Base-by-base conservation (phyloP, 352 stramenopile genomes). In the Peronospora farinosa region DNA sequence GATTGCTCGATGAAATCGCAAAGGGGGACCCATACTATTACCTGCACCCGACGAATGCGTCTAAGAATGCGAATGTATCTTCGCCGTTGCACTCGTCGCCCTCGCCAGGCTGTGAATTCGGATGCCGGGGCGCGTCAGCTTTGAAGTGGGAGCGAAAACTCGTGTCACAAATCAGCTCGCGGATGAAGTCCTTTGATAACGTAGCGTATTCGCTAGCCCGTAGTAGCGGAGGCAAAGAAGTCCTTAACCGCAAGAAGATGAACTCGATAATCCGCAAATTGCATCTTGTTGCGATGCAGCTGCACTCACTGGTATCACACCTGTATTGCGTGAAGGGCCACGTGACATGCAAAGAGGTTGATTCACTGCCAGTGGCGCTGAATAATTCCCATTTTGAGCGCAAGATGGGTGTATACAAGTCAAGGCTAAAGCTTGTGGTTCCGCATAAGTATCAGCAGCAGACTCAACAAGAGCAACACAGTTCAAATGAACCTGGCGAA, bases 181-280 rank as follows among this genome's bases (percentile, higher is more conserved):
- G 78, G 15, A 89, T 89, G 75, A 89, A 86, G 35, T 80, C 69
- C 35, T 89, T 89, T 25, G 78, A 89, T 45, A 81, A 73, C 7
- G 54, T 84, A 17, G 78, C 78, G 7, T 89, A 89, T 49, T 81
- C 75, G 5, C 62, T 89, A n/a, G 75, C 78, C 23, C 72, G 70
- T 39, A 75, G 67, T 1, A 75, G 60, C 30, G 70, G 65, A 33
- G 71, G 69, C 2, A 74, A 81, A 33, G 73, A 86, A 32, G 44
- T 81, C 4, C 59, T 87, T 28, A 89, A 72, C 37, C 78, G 78
- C 17, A 87, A 87, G 64, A 89, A 89, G 48, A 76, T 87, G 65
- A 89, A 89, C 57, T 87, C 78, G 15, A 87, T 79, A 13, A 86
- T 89, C 27, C 76, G 78, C 4, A 89, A 89, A 46, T 49, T 89